phyloP scores from a whole-genome alignment of 441 rosid species.

The Capsella rubella region DNA sequence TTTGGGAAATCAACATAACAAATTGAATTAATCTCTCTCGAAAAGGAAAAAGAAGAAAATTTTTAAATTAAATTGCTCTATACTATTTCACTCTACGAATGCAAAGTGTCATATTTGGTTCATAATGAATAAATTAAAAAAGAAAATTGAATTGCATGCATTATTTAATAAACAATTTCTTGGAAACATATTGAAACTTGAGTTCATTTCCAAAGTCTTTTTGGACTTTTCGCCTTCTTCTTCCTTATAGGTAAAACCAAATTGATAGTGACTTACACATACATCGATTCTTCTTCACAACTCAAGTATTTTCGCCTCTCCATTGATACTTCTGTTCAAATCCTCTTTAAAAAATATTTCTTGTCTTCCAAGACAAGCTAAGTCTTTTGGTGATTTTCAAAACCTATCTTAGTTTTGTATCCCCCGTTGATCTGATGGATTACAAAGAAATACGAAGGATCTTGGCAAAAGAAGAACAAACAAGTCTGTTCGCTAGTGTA shows the following conservation, averaged over 20 bases:
- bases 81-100: background rate
- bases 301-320: no score
- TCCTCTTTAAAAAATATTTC: background rate
- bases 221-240: constrained; percentile 25
- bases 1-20: background rate
- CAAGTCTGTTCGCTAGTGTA: background rate
- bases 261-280: background rate
- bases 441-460: background rate
- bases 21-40: background rate
- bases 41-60: background rate
- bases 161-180: background rate
- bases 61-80: background rate
- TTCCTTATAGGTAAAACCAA: background rate
- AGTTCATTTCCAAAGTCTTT: constrained; percentile 8
- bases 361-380: background rate
- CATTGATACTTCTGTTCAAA: no score
- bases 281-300: background rate
- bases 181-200: constrained; percentile 17
- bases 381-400: background rate
- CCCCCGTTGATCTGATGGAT: background rate
- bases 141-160: background rate
- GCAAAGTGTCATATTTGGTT: background rate
- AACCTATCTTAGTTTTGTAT: background rate
- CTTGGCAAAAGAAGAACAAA: constrained; percentile 13
- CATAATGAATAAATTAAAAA: background rate